These are phyloP conservation scores for Carpinus fangiana DNA, from an alignment of 306 rosid species.

Conservation along the genomic window DNA sequence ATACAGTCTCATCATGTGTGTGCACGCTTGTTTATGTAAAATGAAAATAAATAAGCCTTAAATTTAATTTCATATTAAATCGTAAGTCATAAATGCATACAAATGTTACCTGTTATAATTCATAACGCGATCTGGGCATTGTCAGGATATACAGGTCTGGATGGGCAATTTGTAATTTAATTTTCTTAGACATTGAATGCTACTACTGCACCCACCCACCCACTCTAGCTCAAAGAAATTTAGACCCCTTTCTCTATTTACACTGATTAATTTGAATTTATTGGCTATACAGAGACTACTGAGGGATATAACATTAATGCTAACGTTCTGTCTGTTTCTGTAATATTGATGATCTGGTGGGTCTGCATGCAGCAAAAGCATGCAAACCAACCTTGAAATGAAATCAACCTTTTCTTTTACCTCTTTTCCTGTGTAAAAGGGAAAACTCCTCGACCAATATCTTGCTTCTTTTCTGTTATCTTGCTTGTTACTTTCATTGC, in stretches of 20 bases:
- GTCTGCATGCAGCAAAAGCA: background rate
- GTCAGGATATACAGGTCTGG: constrained; percentile 49
- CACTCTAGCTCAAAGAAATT: constrained; percentile 4
- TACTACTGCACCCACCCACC: background rate
- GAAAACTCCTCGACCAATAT: constrained; percentile 4
- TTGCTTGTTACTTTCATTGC: constrained; percentile 4
- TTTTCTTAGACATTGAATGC: background rate
- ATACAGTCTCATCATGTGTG: too few species aligned
- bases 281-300: background rate
- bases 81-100: too few species aligned
- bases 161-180: constrained; percentile 22
- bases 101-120: too few species aligned
- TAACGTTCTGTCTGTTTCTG: background rate
- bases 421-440: background rate
- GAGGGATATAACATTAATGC: background rate
- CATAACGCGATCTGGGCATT: constrained; percentile 30
- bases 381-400: background rate
- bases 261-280: background rate
- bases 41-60: too few species aligned
- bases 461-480: background rate
- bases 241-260: constrained; percentile 1
- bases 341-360: background rate
- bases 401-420: background rate
- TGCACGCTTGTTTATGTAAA: too few species aligned
- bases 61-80: too few species aligned